phyloP scores from a whole-genome alignment of 169 alveolate species.

The Plasmodium vivax region DNA sequence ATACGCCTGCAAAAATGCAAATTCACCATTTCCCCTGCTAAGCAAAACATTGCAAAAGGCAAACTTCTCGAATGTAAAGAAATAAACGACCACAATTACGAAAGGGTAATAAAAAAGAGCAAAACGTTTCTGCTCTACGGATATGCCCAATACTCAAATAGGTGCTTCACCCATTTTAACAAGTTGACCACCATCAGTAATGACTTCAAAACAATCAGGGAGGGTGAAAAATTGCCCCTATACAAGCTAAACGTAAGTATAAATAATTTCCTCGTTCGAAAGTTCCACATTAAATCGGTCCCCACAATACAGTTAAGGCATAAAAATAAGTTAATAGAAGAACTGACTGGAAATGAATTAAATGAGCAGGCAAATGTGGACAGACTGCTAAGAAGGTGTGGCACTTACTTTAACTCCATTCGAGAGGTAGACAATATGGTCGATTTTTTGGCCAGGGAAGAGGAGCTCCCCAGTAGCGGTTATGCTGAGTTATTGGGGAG shows the following conservation, averaged over 20 bases:
- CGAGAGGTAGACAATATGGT: slow-evolving; percentile 10
- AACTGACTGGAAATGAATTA: slow-evolving; percentile 59
- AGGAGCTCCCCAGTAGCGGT: slow-evolving; percentile 4
- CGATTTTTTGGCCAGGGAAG: slow-evolving; percentile 63
- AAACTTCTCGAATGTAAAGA: slow-evolving; percentile 39
- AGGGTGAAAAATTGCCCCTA: slow-evolving; percentile 31
- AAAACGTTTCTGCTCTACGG: slow-evolving; percentile 48
- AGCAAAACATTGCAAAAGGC: neutral
- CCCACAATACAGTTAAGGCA: slow-evolving; percentile 68
- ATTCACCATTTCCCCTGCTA: neutral
- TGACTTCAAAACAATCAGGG: neutral
- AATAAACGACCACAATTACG: slow-evolving; percentile 60
- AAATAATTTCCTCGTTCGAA: slow-evolving; percentile 34
- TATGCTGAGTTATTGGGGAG: neutral
- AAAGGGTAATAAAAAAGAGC: slow-evolving; percentile 12
- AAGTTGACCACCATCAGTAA: slow-evolving; percentile 23
- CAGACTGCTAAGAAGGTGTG: slow-evolving; percentile 18
- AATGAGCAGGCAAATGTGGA: slow-evolving; percentile 23
- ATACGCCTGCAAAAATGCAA: neutral
- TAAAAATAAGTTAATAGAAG: slow-evolving; percentile 53
- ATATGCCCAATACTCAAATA: slow-evolving; percentile 63
- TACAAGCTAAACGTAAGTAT: slow-evolving; percentile 50
- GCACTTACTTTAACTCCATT: slow-evolving; percentile 32
- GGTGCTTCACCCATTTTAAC: neutral
- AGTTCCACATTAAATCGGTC: slow-evolving; percentile 63